Evolutionary conservation across 2,329 filamentous ascomycete species (phyloP), one percentile per base, ranked within the genome.

Genomic region (Sarocladium brachiariae): DNA sequence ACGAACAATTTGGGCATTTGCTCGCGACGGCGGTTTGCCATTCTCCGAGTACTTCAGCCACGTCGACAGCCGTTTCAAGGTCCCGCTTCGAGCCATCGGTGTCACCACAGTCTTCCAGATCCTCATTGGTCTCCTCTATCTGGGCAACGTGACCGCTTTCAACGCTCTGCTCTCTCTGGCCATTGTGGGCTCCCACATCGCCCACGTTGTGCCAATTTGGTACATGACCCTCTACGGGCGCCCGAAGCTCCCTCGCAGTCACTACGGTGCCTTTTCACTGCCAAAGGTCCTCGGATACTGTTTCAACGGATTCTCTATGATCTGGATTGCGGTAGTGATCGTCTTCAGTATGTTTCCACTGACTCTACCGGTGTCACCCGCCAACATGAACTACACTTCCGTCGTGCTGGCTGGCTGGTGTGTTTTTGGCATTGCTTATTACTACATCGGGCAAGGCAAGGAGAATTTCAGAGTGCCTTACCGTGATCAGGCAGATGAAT

Each of bases 151-250:
- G 0, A 72, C 70, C 0, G 69, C 71, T 0, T 70, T 69, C 52
- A 72, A 51, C 30, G 46, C 46, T n/a, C 68, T 41, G 10, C 39
- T 43, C 13, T 25, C 39, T 7, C 10, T 43, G 23, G 61, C 66
- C 0, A 66, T 75, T 35, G 65, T 73, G 3, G 65, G 67, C 2
- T 56, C 74, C 48, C 75, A 75, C 53, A 57, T 65, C 0, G 73
- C 72, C 3, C 74, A 70, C 49, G 62, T 72, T 4, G 9, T 72
- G 0, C 69, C 70, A 0, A 69, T 72, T 9, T 45, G 54, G 0
- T 58, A 56, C 10, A 69, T 75, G 59, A 51, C 71, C 9, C 51
- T 66, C 1, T 63, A 63, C 13, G 68, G 72, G 0, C 63, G 70
- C 13, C 50, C 56, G 11, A 54, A 51, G 1, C 33, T 58, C 0